Evolutionary conservation across 2,329 filamentous ascomycete species (phyloP).

Genomic region (Calonectria pseudoreteaudii): DNA sequence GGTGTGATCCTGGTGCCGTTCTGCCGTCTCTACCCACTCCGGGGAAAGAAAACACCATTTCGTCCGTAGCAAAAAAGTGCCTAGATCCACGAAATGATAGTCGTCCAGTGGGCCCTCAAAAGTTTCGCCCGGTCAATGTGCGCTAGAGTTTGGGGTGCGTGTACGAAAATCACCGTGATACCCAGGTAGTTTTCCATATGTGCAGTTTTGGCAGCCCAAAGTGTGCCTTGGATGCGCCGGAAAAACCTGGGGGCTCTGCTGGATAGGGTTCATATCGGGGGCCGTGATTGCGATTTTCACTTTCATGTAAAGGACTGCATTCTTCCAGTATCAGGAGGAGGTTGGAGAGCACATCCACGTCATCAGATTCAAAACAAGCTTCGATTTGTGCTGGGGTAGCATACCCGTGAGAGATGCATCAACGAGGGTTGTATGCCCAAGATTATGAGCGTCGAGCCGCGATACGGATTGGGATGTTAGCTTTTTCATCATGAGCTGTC

Average conservation of each 20-base stretch:
- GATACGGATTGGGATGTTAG: not conserved
- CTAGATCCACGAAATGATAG: not conserved
- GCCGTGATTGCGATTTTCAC: not conserved
- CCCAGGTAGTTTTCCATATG: not conserved
- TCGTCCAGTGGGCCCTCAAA: not conserved
- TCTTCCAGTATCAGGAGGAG: not conserved
- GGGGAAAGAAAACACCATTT: not conserved
- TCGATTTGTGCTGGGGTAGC: not conserved
- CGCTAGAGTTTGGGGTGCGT: not conserved
- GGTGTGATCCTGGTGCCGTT: not conserved
- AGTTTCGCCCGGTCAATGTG: not conserved
- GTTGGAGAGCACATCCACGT: not conserved
- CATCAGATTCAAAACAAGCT: not conserved
- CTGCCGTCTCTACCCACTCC: not conserved
- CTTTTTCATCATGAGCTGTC: not conserved
- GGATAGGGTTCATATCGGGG: not conserved
- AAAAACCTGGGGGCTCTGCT: not conserved
- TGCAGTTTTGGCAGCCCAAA: not conserved
- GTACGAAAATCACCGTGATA: not conserved
- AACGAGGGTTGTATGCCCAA: not conserved
- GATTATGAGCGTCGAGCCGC: not conserved
- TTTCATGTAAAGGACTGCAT: not conserved
- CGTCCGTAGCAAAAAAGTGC: not conserved
- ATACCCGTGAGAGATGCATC: too few relatives aligned
- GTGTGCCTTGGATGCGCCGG: not conserved